Evolutionary conservation across 768 basidiomycete species (phyloP).

Genomic region (Agrocybe chaxingu): DNA sequence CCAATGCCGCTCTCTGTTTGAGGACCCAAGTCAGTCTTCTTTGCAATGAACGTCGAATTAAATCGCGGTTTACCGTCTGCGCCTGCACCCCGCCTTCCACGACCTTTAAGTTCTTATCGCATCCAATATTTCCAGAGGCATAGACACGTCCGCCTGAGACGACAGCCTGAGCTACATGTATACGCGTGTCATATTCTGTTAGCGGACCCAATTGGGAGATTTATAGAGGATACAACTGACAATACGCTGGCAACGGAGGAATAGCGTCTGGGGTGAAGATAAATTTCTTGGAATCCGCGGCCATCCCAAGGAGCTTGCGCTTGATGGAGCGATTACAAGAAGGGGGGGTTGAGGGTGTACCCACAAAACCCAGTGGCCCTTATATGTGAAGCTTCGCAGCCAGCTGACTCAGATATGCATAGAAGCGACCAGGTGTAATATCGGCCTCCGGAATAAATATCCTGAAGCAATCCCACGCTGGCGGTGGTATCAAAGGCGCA

Average conservation of each 20-base stretch:
- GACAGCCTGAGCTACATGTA: conserved; percentile 34
- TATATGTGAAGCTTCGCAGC: too few relatives aligned
- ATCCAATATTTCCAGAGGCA: conserved; percentile 37
- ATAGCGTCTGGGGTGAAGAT: conserved; percentile 29
- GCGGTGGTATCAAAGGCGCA: conserved; percentile 31
- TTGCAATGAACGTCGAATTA: not conserved
- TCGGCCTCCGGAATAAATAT: not conserved
- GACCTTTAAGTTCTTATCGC: conserved; percentile 26
- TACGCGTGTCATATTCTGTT: too few relatives aligned
- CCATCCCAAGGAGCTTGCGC: too few relatives aligned
- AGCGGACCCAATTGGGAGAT: not conserved
- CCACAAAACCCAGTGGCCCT: too few relatives aligned
- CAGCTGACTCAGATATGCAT: not conserved
- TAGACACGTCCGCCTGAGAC: conserved; percentile 33
- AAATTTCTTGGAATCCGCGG: conserved; percentile 13
- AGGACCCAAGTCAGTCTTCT: not conserved
- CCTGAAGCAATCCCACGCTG: not conserved
- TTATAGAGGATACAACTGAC: conserved; percentile 16
- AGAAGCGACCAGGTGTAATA: not conserved
- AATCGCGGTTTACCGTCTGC: conserved; percentile 27
- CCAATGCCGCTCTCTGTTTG: conserved; percentile 30
- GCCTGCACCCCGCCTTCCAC: conserved; percentile 33
- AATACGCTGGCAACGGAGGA: conserved; percentile 33
- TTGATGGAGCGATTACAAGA: too few relatives aligned
- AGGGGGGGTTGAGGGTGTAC: too few relatives aligned